A percentile compares a stretch with the other conserved stretches of the same genome.
Conservation (phyloP, 2,329 filamentous ascomycete genomes). For the Talaromyces piceae region DNA sequence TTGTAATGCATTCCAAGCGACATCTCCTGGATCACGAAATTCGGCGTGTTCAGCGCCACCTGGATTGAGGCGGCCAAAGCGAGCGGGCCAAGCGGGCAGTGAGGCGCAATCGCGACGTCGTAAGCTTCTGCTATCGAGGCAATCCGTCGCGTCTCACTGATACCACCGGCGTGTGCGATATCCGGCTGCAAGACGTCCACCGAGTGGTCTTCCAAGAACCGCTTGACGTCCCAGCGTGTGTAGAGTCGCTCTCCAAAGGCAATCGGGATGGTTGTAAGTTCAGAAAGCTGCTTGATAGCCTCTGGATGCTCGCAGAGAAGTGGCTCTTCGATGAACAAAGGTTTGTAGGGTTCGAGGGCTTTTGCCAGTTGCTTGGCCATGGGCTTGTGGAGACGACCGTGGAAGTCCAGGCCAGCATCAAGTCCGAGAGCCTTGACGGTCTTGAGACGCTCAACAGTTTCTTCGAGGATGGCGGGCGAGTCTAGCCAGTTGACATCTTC, state of each 20-base stretch:
- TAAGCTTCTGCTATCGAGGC: conserved; percentile 66
- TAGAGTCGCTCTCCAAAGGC: conserved; percentile 66
- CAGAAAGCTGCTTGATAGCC: conserved; percentile 54
- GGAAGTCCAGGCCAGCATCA: conserved; percentile 69
- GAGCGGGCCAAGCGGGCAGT: conserved; percentile 66
- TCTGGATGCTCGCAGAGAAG: conserved; percentile 62
- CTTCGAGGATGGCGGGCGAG: conserved; percentile 56
- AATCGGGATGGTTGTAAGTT: conserved; percentile 55
- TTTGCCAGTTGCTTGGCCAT: conserved; percentile 72
- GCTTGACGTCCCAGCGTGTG: conserved; percentile 65
- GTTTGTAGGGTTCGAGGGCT: conserved; percentile 58
- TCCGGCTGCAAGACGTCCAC: conserved; percentile 70
- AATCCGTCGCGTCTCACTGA: conserved; percentile 63
- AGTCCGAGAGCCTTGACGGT: conserved; percentile 62
- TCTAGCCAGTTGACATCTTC: conserved; percentile 72
- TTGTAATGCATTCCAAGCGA: conserved; percentile 75
- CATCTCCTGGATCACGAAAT: conserved; percentile 73
- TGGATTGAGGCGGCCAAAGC: conserved; percentile 65
- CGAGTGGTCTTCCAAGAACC: conserved; percentile 59
- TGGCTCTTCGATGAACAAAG: conserved; percentile 71
- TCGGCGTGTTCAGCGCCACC: conserved; percentile 53
- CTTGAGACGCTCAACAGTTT: conserved; percentile 59
- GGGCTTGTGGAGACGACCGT: conserved; percentile 68
- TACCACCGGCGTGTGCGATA: conserved; percentile 63
- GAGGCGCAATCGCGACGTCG: conserved; percentile 65